Conservation (phyloP, 352 stramenopile genomes). For the Thalassiosira mediterranea region DNA sequence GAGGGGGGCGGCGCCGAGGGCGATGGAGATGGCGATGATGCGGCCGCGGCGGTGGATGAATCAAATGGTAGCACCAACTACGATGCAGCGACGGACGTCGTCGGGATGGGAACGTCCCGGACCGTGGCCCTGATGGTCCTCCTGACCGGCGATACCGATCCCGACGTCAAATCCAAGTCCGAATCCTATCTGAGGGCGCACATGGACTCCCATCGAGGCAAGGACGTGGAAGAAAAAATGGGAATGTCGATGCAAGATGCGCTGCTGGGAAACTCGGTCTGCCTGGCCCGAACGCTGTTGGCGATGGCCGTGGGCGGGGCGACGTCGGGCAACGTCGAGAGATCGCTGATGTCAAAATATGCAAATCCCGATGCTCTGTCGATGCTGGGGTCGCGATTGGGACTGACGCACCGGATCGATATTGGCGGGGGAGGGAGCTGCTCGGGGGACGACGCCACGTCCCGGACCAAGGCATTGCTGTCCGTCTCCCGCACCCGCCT, state of each 20-base stretch:
- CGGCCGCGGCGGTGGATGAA: too few relatives aligned
- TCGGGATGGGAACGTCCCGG: slow-evolving; percentile 42
- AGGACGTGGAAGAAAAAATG: slow-evolving; percentile 17
- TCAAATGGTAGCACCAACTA: too few relatives aligned
- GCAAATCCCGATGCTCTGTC: slow-evolving; percentile 7
- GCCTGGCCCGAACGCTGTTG: slow-evolving; percentile 50
- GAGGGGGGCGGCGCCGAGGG: neutral
- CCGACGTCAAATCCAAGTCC: slow-evolving; percentile 66
- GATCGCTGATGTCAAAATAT: slow-evolving; percentile 25
- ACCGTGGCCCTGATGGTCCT: slow-evolving; percentile 68
- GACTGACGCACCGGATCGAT: slow-evolving; percentile 27
- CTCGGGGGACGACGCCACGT: slow-evolving; percentile 6
- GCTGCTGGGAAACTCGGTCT: slow-evolving; percentile 56
- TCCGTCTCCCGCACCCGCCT: slow-evolving; percentile 56
- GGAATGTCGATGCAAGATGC: slow-evolving; percentile 30
- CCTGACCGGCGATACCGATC: slow-evolving; percentile 56
- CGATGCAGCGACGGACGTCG: neutral
- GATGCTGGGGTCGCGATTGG: slow-evolving; percentile 24
- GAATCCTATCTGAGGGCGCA: slow-evolving; percentile 69
- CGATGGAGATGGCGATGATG: neutral
- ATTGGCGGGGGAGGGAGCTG: too few relatives aligned
- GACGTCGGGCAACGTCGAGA: slow-evolving; percentile 17
- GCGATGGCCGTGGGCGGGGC: slow-evolving; percentile 55
- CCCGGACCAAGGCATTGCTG: slow-evolving; percentile 48
- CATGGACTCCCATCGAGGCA: slow-evolving; percentile 56